phyloP scores from a whole-genome alignment of 495 filamentous ascomycete species.

The Penicillium pancosmium region DNA sequence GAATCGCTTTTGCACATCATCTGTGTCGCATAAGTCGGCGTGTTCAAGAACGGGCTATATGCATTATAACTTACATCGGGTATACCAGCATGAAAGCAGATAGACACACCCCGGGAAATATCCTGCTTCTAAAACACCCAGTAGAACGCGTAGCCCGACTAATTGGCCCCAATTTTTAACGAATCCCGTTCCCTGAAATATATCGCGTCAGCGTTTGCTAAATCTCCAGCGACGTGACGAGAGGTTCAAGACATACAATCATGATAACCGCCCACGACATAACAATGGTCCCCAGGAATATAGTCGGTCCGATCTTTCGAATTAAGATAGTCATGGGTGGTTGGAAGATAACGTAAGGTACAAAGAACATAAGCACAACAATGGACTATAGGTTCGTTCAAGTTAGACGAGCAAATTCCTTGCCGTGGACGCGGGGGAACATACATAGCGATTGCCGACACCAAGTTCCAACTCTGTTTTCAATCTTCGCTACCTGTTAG shows the following conservation, averaged over 20 bases:
- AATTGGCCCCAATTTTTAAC: slow-evolving; percentile 51
- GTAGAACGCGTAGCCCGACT: slow-evolving; percentile 56
- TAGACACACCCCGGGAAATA: slow-evolving; percentile 69
- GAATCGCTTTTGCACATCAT: slow-evolving; percentile 66
- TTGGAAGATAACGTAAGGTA: slow-evolving; percentile 66
- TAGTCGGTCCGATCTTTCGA: slow-evolving; percentile 62
- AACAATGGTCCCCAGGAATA: slow-evolving; percentile 57
- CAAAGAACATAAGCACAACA: slow-evolving; percentile 66
- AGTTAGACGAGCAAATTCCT: not conserved
- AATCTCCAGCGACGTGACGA: no score
- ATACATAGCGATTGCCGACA: slow-evolving; percentile 45
- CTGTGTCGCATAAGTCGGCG: slow-evolving; percentile 23
- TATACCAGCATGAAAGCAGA: slow-evolving; percentile 66
- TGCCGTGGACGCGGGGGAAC: not conserved
- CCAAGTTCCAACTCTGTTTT: slow-evolving; percentile 51
- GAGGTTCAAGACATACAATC: slow-evolving; percentile 26
- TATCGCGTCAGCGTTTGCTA: not conserved
- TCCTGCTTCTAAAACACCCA: slow-evolving; percentile 65
- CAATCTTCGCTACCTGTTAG: slow-evolving; percentile 41
- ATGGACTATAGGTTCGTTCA: slow-evolving; percentile 47
- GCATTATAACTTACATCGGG: slow-evolving; percentile 43
- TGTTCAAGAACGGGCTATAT: not conserved
- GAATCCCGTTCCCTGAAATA: slow-evolving; percentile 58
- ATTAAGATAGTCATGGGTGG: slow-evolving; percentile 60
- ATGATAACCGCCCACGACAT: slow-evolving; percentile 53